Evolutionary conservation across 176 grass and related monocot species (phyloP).

Genomic region (Rhipidocladum racemiflorum): DNA sequence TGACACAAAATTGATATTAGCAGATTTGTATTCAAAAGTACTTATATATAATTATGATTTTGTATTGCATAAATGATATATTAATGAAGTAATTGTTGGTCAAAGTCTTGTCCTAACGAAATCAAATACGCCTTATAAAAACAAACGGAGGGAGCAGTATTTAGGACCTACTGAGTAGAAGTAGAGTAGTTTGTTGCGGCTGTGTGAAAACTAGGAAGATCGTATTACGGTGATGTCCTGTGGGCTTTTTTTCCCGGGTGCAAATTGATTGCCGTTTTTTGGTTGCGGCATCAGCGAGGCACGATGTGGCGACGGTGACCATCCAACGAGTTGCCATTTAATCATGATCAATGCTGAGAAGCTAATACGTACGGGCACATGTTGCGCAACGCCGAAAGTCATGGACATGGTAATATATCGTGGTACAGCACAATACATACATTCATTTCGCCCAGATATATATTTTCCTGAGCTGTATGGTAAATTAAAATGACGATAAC

Average conservation of each 20-base stretch:
- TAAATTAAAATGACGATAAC: not conserved
- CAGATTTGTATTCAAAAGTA: no score
- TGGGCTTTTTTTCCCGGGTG: not conserved
- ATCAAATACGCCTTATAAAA: no score
- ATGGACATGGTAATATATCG: not conserved
- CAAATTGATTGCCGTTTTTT: slow-evolving; percentile 1
- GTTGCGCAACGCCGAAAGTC: not conserved
- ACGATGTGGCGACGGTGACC: slow-evolving; percentile 21
- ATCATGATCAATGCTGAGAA: not conserved
- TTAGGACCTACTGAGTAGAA: no score
- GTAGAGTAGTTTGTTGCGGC: no score
- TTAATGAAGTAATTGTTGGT: no score
- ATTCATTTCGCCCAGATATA: not conserved
- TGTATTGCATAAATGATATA: no score
- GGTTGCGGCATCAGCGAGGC: not conserved
- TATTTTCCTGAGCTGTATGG: not conserved
- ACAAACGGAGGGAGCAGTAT: no score
- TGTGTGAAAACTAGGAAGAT: not conserved
- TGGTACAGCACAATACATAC: not conserved
- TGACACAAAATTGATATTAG: no score
- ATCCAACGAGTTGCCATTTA: not conserved
- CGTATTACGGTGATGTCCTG: slow-evolving; percentile 2
- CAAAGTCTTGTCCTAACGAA: no score
- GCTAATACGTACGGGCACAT: not conserved
- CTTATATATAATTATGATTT: no score